Evolutionary conservation across 176 grass and related monocot species (phyloP).

Genomic region (Rhynchospora tenuis): DNA sequence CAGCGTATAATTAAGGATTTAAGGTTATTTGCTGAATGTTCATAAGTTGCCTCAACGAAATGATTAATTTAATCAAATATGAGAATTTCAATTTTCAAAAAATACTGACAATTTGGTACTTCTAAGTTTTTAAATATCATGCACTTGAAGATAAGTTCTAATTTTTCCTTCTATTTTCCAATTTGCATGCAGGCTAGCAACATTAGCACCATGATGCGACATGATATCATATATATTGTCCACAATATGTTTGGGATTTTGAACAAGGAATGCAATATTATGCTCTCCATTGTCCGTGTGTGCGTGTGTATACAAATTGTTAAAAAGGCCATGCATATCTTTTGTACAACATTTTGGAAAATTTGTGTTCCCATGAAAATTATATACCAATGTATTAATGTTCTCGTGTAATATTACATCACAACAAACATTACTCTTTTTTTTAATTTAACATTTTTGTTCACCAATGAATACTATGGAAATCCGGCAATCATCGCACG

Average conservation of each 20-base stretch:
- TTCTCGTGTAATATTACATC: no score
- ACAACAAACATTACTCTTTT: no score
- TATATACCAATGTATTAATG: no score
- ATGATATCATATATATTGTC: not conserved
- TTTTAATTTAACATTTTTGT: no score
- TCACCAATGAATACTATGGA: no score
- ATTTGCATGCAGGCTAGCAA: not conserved
- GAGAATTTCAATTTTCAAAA: not conserved
- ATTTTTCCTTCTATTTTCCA: not conserved
- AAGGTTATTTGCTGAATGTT: not conserved
- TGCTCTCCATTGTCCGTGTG: no score
- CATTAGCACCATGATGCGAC: not conserved
- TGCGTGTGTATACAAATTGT: not conserved
- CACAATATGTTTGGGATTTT: not conserved
- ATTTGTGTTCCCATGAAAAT: no score
- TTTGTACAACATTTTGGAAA: no score
- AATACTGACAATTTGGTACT: not conserved
- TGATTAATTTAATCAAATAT: not conserved
- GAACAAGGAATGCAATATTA: not conserved
- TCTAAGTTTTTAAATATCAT: not conserved
- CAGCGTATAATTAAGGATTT: not conserved
- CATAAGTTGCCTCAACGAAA: not conserved
- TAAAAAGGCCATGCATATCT: not conserved
- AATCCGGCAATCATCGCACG: no score
- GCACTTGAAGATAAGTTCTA: not conserved